phyloP scores from a whole-genome alignment of 2,329 filamentous ascomycete genomes.

The Epichloe sp. region DNA sequence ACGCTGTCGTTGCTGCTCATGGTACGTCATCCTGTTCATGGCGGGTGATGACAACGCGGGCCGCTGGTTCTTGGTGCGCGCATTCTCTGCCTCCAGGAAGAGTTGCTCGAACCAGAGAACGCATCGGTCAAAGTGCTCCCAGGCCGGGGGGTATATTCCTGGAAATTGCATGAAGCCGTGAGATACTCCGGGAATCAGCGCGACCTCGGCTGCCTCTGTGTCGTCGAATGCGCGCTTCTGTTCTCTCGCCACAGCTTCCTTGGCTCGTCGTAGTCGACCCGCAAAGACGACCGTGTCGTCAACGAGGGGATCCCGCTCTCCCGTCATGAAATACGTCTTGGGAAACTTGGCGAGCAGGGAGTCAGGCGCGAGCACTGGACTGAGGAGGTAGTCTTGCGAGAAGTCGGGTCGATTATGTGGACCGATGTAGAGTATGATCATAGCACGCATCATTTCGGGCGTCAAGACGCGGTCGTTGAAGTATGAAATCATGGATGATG shows the following conservation, averaged over 20 bases:
- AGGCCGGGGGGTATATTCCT: constrained; percentile 79
- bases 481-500: constrained; percentile 95
- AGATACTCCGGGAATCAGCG: constrained; percentile 74
- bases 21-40: background rate
- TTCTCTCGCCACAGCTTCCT: constrained; percentile 31
- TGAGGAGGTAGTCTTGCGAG: constrained; percentile 77
- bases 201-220: constrained; percentile 49
- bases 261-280: constrained; percentile 72
- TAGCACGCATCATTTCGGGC: constrained; percentile 96
- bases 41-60: background rate
- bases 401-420: constrained; percentile 91
- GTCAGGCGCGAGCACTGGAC: constrained; percentile 80
- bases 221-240: constrained; percentile 21
- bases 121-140: constrained; percentile 72
- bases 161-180: constrained; percentile 95
- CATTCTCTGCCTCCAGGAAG: constrained; percentile 42
- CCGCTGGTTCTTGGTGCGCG: constrained; percentile 15
- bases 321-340: constrained; percentile 86
- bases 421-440: constrained; percentile 96
- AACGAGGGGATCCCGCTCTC: constrained; percentile 88
- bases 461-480: constrained; percentile 92
- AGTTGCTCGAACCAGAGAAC: constrained; percentile 71
- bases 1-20: constrained; percentile 13
- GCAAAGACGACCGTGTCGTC: constrained; percentile 97
- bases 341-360: constrained; percentile 74